A percentile compares a stretch with the other conserved stretches of the same genome.
phyloP scores from a whole-genome alignment of 495 filamentous ascomycete genomes.

The Hypoxylon fragiforme region DNA sequence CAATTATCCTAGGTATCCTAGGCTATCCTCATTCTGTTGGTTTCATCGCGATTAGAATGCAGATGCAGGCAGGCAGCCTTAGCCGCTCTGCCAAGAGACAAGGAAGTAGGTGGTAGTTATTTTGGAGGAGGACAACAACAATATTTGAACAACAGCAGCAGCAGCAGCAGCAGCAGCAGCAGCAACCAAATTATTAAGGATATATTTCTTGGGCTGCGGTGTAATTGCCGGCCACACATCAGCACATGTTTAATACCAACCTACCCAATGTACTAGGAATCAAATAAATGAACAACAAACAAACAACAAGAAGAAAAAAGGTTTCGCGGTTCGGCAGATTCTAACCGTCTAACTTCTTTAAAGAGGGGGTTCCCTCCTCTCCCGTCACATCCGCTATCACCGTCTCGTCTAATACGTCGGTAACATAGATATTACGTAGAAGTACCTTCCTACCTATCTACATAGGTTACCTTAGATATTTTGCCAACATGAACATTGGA shows the following conservation, averaged over 20 bases:
- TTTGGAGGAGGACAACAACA: no score
- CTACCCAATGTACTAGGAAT: no score
- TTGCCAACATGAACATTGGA: no score
- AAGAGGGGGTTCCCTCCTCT: slow-evolving; percentile 2
- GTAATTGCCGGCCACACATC: slow-evolving; percentile 36
- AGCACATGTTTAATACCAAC: no score
- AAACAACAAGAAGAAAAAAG: slow-evolving; percentile 25
- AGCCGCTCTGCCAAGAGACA: slow-evolving; percentile 27
- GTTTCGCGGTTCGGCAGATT: slow-evolving; percentile 28
- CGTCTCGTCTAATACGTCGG: slow-evolving; percentile 14
- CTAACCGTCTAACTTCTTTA: slow-evolving; percentile 1
- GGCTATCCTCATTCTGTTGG: slow-evolving; percentile 3
- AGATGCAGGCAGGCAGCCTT: slow-evolving; percentile 28
- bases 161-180: no score
- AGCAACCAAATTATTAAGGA: slow-evolving; percentile 1
- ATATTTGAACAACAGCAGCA: no score
- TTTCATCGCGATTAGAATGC: slow-evolving; percentile 26
- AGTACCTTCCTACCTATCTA: no score
- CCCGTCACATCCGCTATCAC: slow-evolving; percentile 28
- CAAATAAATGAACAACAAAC: no score
- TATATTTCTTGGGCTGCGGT: slow-evolving; percentile 33
- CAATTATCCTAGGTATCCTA: slow-evolving; percentile 2
- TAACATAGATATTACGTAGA: no score
- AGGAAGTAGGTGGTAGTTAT: slow-evolving; percentile 20
- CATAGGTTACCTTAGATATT: no score